Evolutionary conservation across 176 grass and related monocot genomes (phyloP).

Genomic region (Hordeum vulgare): DNA sequence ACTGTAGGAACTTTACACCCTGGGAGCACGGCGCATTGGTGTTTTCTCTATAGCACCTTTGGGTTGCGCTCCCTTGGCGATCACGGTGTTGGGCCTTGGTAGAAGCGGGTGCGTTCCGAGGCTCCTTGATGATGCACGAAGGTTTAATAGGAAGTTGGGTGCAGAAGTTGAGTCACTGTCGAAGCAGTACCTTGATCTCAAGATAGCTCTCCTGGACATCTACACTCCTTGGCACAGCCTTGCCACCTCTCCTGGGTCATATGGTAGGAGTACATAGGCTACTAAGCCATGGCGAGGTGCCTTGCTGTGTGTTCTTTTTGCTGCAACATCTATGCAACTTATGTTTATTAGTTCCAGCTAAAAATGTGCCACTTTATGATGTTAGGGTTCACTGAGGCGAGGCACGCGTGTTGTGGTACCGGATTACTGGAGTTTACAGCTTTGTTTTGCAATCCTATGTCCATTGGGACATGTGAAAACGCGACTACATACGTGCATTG

Average conservation of each 20-base stretch:
- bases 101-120: constrained; percentile 33
- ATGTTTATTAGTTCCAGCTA: no score
- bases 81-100: constrained; percentile 64
- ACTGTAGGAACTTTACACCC: constrained; percentile 52
- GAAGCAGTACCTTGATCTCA: constrained; percentile 34
- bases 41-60: constrained; percentile 73
- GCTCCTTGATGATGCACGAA: constrained; percentile 47
- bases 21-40: constrained; percentile 62
- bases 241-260: constrained; percentile 20
- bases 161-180: constrained; percentile 29
- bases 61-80: constrained; percentile 55
- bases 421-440: constrained; percentile 60
- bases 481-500: constrained; percentile 81
- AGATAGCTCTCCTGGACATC: constrained; percentile 79
- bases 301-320: no score
- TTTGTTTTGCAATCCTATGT: constrained; percentile 69
- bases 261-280: constrained; percentile 23
- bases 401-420: constrained; percentile 57
- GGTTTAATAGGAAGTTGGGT: constrained; percentile 62
- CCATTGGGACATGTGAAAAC: constrained; percentile 69
- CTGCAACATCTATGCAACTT: no score
- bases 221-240: constrained; percentile 61
- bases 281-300: no score
- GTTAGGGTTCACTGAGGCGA: constrained; percentile 69
- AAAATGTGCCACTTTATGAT: neutral